phyloP scores from a whole-genome alignment of 139 green algal species.

The Nannochloris sp. region DNA sequence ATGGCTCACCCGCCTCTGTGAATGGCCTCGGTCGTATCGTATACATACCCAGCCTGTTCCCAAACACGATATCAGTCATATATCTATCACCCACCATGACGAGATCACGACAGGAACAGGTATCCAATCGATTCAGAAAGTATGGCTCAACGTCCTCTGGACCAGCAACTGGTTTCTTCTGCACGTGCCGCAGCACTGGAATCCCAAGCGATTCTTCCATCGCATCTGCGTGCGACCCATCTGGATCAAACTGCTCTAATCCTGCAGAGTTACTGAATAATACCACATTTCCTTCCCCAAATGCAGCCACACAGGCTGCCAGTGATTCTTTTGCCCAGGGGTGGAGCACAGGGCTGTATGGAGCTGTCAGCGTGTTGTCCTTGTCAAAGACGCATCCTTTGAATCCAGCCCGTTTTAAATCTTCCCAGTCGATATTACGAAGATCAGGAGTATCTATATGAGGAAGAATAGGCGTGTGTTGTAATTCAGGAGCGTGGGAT shows the following conservation, averaged over 20 bases:
- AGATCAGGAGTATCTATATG: conserved; percentile 66
- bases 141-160: conserved; percentile 52
- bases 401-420: conserved; percentile 61
- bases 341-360: conserved; percentile 53
- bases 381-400: conserved; percentile 85
- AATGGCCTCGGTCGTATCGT: conserved; percentile 69
- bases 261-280: conserved; percentile 91
- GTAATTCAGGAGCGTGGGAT: conserved; percentile 33
- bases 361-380: conserved; percentile 89
- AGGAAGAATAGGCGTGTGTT: conserved; percentile 49
- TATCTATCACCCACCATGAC: conserved; percentile 83
- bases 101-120: conserved; percentile 25
- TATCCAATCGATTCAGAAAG: conserved; percentile 47
- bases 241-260: conserved; percentile 79
- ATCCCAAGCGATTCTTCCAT: conserved; percentile 72
- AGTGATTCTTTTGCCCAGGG: conserved; percentile 31
- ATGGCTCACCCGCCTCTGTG: conserved; percentile 53
- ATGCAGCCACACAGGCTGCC: conserved; percentile 39
- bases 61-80: conserved; percentile 83
- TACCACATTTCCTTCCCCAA: conserved; percentile 48
- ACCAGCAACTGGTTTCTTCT: conserved; percentile 80
- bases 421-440: conserved; percentile 56
- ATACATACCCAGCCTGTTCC: conserved; percentile 78
- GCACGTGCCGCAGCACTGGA: conserved; percentile 63
- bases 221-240: conserved; percentile 61